These are phyloP conservation scores for Cyclotella atomus DNA, from an alignment of 108 stramenopile genomes.

Conservation along the genomic window DNA sequence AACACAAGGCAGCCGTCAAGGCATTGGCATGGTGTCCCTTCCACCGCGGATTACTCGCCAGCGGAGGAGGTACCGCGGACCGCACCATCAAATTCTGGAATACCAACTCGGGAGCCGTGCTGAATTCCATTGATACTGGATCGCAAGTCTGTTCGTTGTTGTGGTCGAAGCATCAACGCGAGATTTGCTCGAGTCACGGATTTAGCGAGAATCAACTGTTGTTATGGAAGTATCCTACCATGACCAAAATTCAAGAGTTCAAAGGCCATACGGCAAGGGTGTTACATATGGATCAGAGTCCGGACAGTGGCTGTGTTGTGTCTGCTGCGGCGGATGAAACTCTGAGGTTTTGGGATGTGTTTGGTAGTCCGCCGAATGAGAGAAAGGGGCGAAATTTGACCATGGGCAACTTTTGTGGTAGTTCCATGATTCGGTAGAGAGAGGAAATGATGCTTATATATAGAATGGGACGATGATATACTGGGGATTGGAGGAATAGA, in stretches of 20 bases:
- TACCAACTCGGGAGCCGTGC: conserved; percentile 90
- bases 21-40: conserved; percentile 99
- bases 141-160: conserved; percentile 96
- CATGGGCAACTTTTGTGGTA: conserved; percentile 49
- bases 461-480: too few relatives aligned
- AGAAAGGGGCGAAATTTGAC: conserved; percentile 47
- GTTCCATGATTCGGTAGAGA: conserved; percentile 44
- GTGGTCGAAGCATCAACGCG: conserved; percentile 96
- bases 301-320: conserved; percentile 94
- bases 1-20: conserved; percentile 97
- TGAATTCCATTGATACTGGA: conserved; percentile 98
- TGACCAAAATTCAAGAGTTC: conserved; percentile 96
- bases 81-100: conserved; percentile 99
- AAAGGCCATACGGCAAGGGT: conserved; percentile 95
- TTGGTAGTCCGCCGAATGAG: conserved; percentile 75
- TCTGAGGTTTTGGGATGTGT: conserved; percentile 98
- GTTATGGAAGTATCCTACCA: conserved; percentile 96
- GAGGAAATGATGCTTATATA: too few relatives aligned
- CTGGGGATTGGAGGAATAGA: too few relatives aligned
- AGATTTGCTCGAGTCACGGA: conserved; percentile 96
- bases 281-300: conserved; percentile 93
- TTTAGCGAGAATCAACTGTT: conserved; percentile 96
- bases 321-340: conserved; percentile 99
- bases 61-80: conserved; percentile 98
- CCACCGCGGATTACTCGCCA: conserved; percentile 94